phyloP scores from a whole-genome alignment of 345 rosid genomes.

The Arabis alpina region DNA sequence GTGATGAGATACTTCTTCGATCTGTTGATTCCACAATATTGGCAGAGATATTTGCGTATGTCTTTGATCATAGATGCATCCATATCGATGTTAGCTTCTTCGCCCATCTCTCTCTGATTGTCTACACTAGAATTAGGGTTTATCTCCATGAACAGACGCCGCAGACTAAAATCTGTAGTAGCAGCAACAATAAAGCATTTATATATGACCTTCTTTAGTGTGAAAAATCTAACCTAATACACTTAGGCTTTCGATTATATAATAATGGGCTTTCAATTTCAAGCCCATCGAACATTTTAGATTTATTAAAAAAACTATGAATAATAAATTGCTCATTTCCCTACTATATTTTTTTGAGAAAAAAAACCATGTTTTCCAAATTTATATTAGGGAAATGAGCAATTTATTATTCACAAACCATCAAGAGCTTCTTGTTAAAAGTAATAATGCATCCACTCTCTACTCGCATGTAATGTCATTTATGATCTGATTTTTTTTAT shows the following conservation, averaged over 20 bases:
- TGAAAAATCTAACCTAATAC: slow-evolving; percentile 16
- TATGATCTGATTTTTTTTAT: too few relatives aligned
- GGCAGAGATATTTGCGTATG: slow-evolving; percentile 70
- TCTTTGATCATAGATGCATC: slow-evolving; percentile 52
- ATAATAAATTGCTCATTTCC: too few relatives aligned
- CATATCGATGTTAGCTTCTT: slow-evolving; percentile 39
- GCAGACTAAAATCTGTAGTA: not conserved
- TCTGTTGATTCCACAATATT: slow-evolving; percentile 84
- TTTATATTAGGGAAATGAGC: too few relatives aligned
- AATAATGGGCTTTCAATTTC: not conserved
- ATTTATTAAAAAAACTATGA: too few relatives aligned
- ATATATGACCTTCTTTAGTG: not conserved
- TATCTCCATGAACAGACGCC: not conserved
- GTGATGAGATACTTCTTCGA: slow-evolving; percentile 78
- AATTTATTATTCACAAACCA: too few relatives aligned
- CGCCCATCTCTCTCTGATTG: slow-evolving; percentile 42
- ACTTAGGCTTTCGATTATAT: not conserved
- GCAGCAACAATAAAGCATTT: not conserved
- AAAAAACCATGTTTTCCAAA: too few relatives aligned
- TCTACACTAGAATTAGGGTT: slow-evolving; percentile 18
- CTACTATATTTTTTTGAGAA: too few relatives aligned
- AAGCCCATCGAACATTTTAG: too few relatives aligned
- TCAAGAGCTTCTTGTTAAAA: too few relatives aligned
- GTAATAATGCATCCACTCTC: too few relatives aligned
- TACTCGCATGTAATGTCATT: too few relatives aligned